phyloP scores from a whole-genome alignment of 768 basidiomycete genomes.

The Tephrocybe sp. region DNA sequence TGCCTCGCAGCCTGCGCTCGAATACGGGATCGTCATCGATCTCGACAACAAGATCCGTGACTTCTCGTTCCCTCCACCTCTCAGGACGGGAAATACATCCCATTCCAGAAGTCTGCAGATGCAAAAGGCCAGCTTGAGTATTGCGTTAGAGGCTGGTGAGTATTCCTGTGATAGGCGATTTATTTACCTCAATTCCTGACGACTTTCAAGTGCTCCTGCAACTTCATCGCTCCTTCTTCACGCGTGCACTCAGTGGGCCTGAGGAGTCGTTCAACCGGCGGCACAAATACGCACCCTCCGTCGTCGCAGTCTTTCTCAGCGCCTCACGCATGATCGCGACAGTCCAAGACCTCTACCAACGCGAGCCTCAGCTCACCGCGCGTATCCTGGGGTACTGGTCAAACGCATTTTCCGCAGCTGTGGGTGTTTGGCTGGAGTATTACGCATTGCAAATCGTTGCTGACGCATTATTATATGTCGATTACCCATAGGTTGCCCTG shows the following conservation, averaged over 20 bases:
- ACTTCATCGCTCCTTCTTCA: conserved; percentile 67
- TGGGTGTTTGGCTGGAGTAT: conserved; percentile 24
- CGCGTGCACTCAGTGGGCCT: conserved; percentile 54
- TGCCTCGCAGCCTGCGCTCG: conserved; percentile 49
- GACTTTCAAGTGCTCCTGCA: conserved; percentile 54
- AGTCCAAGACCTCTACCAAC: conserved; percentile 51
- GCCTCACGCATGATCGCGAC: conserved; percentile 63
- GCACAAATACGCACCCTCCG: conserved; percentile 67
- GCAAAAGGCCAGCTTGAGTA: conserved; percentile 58
- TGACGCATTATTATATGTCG: not conserved
- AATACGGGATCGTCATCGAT: conserved; percentile 48
- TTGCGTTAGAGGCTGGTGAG: conserved; percentile 61
- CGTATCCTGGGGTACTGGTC: conserved; percentile 53
- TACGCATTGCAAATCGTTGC: not conserved
- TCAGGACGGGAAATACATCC: conserved; percentile 37
- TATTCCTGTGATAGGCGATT: not conserved
- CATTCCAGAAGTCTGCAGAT: conserved; percentile 47
- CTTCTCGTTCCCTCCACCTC: conserved; percentile 48
- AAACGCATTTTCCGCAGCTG: conserved; percentile 51
- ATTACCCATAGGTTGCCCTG: conserved; percentile 38
- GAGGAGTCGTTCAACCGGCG: conserved; percentile 58
- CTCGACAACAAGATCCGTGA: conserved; percentile 62
- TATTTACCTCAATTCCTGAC: not conserved
- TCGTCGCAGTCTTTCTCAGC: conserved; percentile 64
- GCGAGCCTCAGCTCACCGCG: conserved; percentile 58